phyloP scores from a whole-genome alignment of 2,329 filamentous ascomycete genomes.

The Penicillium sclerotiorum region DNA sequence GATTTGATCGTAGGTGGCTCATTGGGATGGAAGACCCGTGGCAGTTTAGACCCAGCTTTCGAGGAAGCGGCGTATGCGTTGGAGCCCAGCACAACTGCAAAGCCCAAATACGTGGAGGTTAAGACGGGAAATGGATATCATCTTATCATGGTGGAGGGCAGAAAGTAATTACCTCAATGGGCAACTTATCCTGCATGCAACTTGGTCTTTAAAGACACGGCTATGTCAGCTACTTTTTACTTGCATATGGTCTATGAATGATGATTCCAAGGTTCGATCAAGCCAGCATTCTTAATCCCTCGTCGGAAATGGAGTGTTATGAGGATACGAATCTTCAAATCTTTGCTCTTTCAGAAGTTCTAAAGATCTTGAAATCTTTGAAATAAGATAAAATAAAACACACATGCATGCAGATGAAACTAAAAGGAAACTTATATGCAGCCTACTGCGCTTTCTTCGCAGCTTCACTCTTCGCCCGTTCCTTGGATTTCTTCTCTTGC shows the following conservation, averaged over 20 bases:
- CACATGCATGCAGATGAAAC: background rate
- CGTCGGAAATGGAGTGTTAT: too few relatives aligned
- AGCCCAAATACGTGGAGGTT: conserved; percentile 62
- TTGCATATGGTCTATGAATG: background rate
- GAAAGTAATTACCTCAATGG: conserved; percentile 55
- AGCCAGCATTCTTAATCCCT: too few relatives aligned
- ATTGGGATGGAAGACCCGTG: conserved; percentile 65
- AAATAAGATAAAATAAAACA: background rate
- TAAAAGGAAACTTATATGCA: background rate
- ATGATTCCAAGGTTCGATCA: too few relatives aligned
- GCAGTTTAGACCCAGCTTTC: conserved; percentile 60
- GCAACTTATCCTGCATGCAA: too few relatives aligned
- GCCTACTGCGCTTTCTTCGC: conserved; percentile 32
- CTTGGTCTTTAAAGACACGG: background rate
- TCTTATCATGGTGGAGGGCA: conserved; percentile 68
- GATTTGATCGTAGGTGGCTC: conserved; percentile 53
- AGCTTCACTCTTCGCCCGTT: conserved; percentile 58
- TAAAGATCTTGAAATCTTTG: too few relatives aligned
- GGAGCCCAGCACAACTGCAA: conserved; percentile 62
- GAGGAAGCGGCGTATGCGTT: conserved; percentile 65
- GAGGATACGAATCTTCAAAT: too few relatives aligned
- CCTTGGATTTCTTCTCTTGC: conserved; percentile 81
- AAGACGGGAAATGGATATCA: conserved; percentile 70
- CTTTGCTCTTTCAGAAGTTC: too few relatives aligned
- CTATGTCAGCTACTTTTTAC: background rate